Evolutionary conservation across 2,329 filamentous ascomycete species (phyloP), one percentile per base, ranked within the genome.

Genomic region (Ilyonectria destructans): DNA sequence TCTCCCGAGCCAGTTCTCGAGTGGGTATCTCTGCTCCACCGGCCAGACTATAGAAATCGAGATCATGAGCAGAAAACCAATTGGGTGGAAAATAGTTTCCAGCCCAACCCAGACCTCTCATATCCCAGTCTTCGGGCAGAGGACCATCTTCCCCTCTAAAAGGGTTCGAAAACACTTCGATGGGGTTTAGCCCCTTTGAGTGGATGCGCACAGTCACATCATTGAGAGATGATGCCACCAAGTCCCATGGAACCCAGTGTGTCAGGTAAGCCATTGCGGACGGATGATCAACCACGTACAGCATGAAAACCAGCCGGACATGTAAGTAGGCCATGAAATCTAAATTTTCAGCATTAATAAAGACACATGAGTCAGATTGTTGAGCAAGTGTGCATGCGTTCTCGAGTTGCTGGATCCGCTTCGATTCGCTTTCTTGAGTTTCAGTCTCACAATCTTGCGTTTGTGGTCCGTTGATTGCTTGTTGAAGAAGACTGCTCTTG

Each of bases 61-160:
- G 12, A 13, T 86, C 84, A 9, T 85, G 83, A 0, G 77, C 73
- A 23, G 21, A 23, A 74, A 93, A 93, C 87, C 88, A 93, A 1
- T 84, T 80, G 0, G 78, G 61, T 0, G 90, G 90, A 61, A 88
- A 90, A 63, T 91, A 91, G 15, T 83, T 82, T 3, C 89, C 84
- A 0, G 86, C 82, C 83, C 89, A 93, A 2, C 90, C 77, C 2
- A 92, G 80, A 0, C 92, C 92, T 1, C 90, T 85, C 63, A 93
- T 85, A 0, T 88, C 84, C 70, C 89, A 93, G 68, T 94, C 92
- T 56, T 94, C 92, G 0, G 91, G 90, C 0, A 94, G 26, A 88
- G 81, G 0, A 79, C 74, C 2, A 70, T 13, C 10, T 13, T 37
- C 10, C 8, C 10, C 3, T 5, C 10, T 15, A 15, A 10, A 4